Base-by-base conservation (phyloP, 1,284 basidiomycete genomes). In the Ceratorhiza oryzae-sativae region DNA sequence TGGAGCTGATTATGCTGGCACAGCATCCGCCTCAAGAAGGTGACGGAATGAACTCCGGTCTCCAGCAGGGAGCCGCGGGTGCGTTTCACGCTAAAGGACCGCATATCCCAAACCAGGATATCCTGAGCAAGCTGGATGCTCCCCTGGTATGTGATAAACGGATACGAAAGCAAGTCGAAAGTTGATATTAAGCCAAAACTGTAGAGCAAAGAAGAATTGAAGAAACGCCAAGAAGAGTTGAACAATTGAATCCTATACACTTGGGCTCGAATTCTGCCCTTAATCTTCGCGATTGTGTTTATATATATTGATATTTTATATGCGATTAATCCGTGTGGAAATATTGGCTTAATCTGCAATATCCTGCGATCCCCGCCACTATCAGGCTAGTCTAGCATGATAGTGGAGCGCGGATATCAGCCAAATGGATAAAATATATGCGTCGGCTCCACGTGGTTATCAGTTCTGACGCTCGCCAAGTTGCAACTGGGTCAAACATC, bases 61-160 rank as follows among this genome's bases (percentile, higher is more conserved):
- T 70, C 79, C 73, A 77, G 75, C 67, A 78, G 79, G 71, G 78
- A 77, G 1, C 77, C 78, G 73, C 61, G 9, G 77, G 77, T 56
- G 82, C 82, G n/a, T 81, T 82, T 77, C 80, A 83, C 61, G 81
- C 83, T 18, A 81, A 79, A 10, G 85, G 80, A 48, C 85, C 85
- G 23, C 77, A 84, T 72, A 76, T 85, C 48, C 85, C 83, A 5
- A 51, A 58, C 23, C 42, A 48, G 27, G 61, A 45, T 25, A 45
- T 58, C 3, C 20, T 67, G 39, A 59, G 34, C 45, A 58, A 27
- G 20, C 71, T 73, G 25, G 73, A 60, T 48, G 39, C 51, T 39
- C 71, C 73, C 51, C 39, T 55, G 48, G 73, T 68, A 48, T 36
- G 49, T 74, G 41, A 27, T 10, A 18, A 0, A 15, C 1, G 23